Conservation (phyloP, 768 basidiomycete genomes). For the Astraeus odoratus region DNA sequence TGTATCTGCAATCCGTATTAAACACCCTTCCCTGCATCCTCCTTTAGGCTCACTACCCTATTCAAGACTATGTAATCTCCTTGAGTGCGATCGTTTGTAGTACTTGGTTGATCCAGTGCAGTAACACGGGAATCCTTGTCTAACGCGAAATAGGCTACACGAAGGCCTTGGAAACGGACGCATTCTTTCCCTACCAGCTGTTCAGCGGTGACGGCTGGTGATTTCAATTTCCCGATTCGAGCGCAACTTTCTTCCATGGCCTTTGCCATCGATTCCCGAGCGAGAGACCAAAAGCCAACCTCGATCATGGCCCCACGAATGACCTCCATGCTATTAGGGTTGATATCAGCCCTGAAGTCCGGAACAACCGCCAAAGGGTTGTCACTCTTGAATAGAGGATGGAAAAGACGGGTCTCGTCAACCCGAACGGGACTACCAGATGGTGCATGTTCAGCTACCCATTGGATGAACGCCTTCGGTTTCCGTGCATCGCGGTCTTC, state of each 20-base stretch:
- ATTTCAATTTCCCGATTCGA: slow-evolving; percentile 56
- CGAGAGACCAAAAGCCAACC: slow-evolving; percentile 81
- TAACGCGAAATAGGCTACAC: slow-evolving; percentile 91
- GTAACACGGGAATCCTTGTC: slow-evolving; percentile 78
- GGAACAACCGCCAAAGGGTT: slow-evolving; percentile 63
- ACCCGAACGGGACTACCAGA: slow-evolving; percentile 78
- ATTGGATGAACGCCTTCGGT: slow-evolving; percentile 93
- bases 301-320: slow-evolving; percentile 81
- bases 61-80: slow-evolving; percentile 85
- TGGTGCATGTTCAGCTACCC: slow-evolving; percentile 82
- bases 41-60: slow-evolving; percentile 89
- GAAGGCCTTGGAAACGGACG: slow-evolving; percentile 92
- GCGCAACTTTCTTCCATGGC: slow-evolving; percentile 60
- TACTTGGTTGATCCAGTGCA: slow-evolving; percentile 49
- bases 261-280: slow-evolving; percentile 55
- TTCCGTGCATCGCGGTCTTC: slow-evolving; percentile 73
- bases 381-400: slow-evolving; percentile 91
- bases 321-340: slow-evolving; percentile 73
- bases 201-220: slow-evolving; percentile 62
- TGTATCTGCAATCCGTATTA: slow-evolving; percentile 6
- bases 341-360: slow-evolving; percentile 80
- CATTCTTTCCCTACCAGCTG: slow-evolving; percentile 88
- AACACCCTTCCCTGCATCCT: slow-evolving; percentile 72
- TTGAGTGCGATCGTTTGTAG: slow-evolving; percentile 39
- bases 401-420: slow-evolving; percentile 89